phyloP scores from a whole-genome alignment of 2,329 filamentous ascomycete species.

The Metarhizium humberi region DNA sequence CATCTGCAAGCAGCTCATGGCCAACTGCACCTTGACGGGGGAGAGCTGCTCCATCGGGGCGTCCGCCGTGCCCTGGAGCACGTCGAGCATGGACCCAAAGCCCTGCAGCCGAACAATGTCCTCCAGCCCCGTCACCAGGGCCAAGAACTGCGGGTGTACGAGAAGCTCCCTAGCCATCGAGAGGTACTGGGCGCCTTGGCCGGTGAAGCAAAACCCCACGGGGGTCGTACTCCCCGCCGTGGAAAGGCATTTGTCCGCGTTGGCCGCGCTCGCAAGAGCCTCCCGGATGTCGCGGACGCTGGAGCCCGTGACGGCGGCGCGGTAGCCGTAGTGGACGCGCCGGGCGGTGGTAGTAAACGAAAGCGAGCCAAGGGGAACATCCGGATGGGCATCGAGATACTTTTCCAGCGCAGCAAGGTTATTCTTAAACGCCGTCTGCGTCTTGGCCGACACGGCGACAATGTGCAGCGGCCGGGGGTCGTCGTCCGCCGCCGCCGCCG shows the following conservation, averaged over 20 bases:
- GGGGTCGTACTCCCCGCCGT: too few relatives aligned
- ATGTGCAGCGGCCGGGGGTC: conserved; percentile 30
- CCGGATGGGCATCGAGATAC: background rate
- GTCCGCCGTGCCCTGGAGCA: conserved; percentile 19
- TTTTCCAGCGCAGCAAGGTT: background rate
- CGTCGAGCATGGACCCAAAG: conserved; percentile 42
- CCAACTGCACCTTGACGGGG: conserved; percentile 31
- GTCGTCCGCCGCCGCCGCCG: background rate
- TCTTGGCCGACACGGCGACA: conserved; percentile 44
- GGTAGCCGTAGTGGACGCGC: background rate
- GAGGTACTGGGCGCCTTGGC: too few relatives aligned
- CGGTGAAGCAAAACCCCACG: too few relatives aligned
- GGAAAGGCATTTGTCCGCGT: conserved; percentile 6
- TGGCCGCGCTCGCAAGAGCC: conserved; percentile 28
- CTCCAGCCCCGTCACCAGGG: too few relatives aligned
- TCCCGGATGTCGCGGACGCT: too few relatives aligned
- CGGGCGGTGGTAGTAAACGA: background rate
- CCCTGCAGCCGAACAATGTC: too few relatives aligned
- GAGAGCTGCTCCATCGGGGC: too few relatives aligned
- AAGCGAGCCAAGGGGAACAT: background rate
- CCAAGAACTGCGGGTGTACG: too few relatives aligned
- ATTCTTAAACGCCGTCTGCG: conserved; percentile 9
- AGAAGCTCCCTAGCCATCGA: too few relatives aligned
- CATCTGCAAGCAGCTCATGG: conserved; percentile 46
- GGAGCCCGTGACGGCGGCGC: conserved; percentile 10